A percentile compares a stretch with the other conserved stretches of the same genome.
Evolutionary conservation across 495 filamentous ascomycete species (phyloP).

Genomic region (Penicillium chermesinum): DNA sequence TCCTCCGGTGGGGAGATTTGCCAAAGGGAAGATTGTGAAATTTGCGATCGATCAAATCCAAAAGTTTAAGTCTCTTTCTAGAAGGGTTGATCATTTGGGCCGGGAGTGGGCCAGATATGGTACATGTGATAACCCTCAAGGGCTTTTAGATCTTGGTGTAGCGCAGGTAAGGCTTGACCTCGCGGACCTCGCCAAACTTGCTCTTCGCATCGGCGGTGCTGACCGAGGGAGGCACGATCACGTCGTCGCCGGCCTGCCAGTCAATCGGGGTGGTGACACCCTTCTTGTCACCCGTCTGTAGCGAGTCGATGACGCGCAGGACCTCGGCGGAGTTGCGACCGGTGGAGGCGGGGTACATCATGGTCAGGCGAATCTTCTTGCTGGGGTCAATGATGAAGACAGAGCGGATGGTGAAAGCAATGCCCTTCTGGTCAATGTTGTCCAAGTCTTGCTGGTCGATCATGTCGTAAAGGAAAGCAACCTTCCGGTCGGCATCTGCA

Average conservation of each 20-base stretch:
- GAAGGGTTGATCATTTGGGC: background rate
- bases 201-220: conserved; percentile 82
- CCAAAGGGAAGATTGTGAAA: background rate
- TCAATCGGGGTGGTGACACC: conserved; percentile 90
- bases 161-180: conserved; percentile 80
- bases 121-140: background rate
- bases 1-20: background rate
- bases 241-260: conserved; percentile 86
- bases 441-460: conserved; percentile 77
- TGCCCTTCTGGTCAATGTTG: conserved; percentile 93
- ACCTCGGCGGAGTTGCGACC: conserved; percentile 96
- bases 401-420: conserved; percentile 97
- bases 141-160: conserved; percentile 22
- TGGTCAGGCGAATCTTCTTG: conserved; percentile 94
- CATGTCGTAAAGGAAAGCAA: conserved; percentile 94
- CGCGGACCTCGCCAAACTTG: conserved; percentile 84
- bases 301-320: conserved; percentile 88
- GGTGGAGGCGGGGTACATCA: conserved; percentile 95
- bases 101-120: background rate
- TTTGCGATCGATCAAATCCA: background rate
- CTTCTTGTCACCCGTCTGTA: conserved; percentile 97
- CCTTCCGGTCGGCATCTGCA: conserved; percentile 90
- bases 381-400: conserved; percentile 99
- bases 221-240: conserved; percentile 88
- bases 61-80: background rate